Conservation (phyloP, 75 land plant species). For the Selaginella moellendorffii region DNA sequence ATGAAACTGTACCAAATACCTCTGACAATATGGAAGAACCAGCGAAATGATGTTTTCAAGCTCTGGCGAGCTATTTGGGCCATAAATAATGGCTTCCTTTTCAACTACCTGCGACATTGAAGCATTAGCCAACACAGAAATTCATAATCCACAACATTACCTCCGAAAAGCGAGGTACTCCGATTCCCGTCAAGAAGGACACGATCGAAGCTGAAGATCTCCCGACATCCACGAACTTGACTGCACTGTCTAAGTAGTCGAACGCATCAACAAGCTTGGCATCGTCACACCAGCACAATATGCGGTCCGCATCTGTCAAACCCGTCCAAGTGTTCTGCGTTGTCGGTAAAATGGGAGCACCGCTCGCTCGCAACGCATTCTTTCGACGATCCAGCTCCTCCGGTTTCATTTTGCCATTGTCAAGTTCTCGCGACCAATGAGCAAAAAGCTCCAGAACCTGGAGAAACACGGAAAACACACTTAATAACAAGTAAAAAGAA, state of each 20-base stretch:
- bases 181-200: not conserved
- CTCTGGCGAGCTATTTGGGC: slow-evolving; percentile 25
- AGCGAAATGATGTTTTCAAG: slow-evolving; percentile 39
- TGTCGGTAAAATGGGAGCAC: slow-evolving; percentile 49
- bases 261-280: slow-evolving; percentile 41
- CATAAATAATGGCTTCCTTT: slow-evolving; percentile 66
- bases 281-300: slow-evolving; percentile 77
- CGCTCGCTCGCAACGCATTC: slow-evolving; percentile 30
- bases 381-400: slow-evolving; percentile 44
- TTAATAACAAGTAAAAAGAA: not conserved
- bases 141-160: not conserved
- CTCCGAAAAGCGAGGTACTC: not conserved
- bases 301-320: slow-evolving; percentile 41
- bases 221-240: not conserved
- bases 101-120: slow-evolving; percentile 44
- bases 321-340: slow-evolving; percentile 59
- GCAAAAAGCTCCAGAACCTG: slow-evolving; percentile 59
- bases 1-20: slow-evolving; percentile 45
- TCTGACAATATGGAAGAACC: slow-evolving; percentile 75
- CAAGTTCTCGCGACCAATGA: slow-evolving; percentile 44
- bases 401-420: slow-evolving; percentile 27
- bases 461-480: not conserved
- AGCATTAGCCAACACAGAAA: not conserved
- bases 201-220: not conserved
- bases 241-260: slow-evolving; percentile 16